Conservation (phyloP, 2,329 filamentous ascomycete species). For the Neobulgaria alba region DNA sequence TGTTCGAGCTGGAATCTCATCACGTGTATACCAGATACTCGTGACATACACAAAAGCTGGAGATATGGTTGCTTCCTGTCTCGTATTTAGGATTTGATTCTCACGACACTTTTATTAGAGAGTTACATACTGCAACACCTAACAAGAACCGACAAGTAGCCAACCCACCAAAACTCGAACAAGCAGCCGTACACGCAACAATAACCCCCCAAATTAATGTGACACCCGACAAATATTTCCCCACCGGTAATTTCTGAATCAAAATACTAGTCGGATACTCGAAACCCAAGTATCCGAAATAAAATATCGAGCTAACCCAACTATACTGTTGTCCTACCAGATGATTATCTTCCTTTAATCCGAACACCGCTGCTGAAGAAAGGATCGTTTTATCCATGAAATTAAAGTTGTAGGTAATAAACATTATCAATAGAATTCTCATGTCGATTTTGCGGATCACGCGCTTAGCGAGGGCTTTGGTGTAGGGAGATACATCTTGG, state of each 20-base stretch:
- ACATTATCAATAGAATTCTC: slow-evolving; percentile 45
- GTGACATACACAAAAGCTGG: slow-evolving; percentile 47
- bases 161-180: slow-evolving; percentile 41
- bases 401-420: slow-evolving; percentile 49
- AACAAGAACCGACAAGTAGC: slow-evolving; percentile 41
- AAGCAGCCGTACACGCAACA: slow-evolving; percentile 39
- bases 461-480: slow-evolving; percentile 24
- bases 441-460: slow-evolving; percentile 48
- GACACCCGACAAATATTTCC: slow-evolving; percentile 42
- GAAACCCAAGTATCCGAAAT: slow-evolving; percentile 36
- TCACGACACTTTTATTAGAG: background rate
- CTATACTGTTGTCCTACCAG: slow-evolving; percentile 40
- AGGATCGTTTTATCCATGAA: slow-evolving; percentile 31
- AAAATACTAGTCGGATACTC: slow-evolving; percentile 34
- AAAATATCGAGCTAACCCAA: slow-evolving; percentile 40
- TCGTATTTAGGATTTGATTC: background rate
- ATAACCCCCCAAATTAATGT: slow-evolving; percentile 30
- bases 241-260: slow-evolving; percentile 44
- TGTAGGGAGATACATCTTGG: slow-evolving; percentile 11
- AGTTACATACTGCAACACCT: slow-evolving; percentile 35
- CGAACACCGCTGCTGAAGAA: slow-evolving; percentile 41
- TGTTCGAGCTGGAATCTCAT: slow-evolving; percentile 49
- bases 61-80: slow-evolving; percentile 40
- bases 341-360: slow-evolving; percentile 35
- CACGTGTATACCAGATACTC: slow-evolving; percentile 33